Evolutionary conservation across 1,139 yeast species (phyloP).

Genomic region (Protomyces lactucae-debilis): DNA sequence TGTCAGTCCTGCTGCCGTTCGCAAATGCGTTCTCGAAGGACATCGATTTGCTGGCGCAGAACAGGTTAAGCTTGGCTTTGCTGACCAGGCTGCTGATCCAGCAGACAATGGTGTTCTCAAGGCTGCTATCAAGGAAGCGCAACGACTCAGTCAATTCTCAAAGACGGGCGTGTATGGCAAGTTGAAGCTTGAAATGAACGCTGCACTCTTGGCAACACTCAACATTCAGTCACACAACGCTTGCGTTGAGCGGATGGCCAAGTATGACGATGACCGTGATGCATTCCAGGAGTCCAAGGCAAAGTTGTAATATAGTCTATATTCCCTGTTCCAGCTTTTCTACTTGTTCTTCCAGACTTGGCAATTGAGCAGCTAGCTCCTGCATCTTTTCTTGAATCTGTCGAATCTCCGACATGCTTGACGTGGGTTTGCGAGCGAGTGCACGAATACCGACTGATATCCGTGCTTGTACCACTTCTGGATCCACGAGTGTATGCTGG

Average conservation of each 20-base stretch:
- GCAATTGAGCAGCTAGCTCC: neutral
- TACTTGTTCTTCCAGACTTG: neutral
- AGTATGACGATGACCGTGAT: neutral
- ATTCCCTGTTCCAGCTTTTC: neutral
- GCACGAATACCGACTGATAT: constrained; percentile 4
- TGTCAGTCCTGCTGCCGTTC: neutral
- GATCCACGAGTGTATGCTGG: constrained; percentile 3
- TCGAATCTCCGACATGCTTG: neutral
- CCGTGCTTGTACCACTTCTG: neutral
- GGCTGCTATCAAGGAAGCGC: neutral
- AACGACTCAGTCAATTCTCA: neutral
- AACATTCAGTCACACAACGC: neutral
- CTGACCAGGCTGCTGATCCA: constrained; percentile 3
- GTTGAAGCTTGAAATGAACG: constrained; percentile 4
- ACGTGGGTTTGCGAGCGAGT: neutral
- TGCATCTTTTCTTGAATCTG: neutral
- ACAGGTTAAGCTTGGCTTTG: neutral
- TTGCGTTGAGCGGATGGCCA: neutral
- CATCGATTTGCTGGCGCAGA: constrained; percentile 8
- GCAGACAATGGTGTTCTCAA: constrained; percentile 3
- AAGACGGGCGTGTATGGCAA: constrained; percentile 8
- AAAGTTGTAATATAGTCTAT: neutral
- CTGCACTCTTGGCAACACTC: neutral
- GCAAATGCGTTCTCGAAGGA: constrained; percentile 8
- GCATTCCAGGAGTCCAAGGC: neutral